A percentile compares a stretch with the other conserved stretches of the same genome.
Evolutionary conservation across 176 grass and related monocot species (phyloP).

Genomic region (Oryza punctata): DNA sequence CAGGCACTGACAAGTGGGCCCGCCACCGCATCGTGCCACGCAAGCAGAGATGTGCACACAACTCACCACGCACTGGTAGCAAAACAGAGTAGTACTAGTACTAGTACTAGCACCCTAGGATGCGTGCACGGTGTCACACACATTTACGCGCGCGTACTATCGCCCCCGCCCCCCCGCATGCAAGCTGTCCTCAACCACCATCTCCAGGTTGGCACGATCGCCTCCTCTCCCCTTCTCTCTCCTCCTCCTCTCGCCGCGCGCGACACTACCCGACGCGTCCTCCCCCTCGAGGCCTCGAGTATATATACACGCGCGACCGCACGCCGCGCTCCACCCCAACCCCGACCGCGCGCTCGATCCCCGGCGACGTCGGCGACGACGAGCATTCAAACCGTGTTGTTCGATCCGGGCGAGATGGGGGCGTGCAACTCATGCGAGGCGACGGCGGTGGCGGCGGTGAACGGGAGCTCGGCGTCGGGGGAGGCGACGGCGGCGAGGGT

Average conservation of each 20-base stretch:
- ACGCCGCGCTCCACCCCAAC: slow-evolving; percentile 7
- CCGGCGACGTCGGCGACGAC: neutral
- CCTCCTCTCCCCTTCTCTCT: neutral
- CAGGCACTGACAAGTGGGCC: neutral
- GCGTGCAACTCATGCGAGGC: slow-evolving; percentile 83
- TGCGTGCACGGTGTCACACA: neutral
- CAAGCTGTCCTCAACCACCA: slow-evolving; percentile 88
- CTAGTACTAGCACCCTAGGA: neutral
- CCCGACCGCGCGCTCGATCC: neutral
- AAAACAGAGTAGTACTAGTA: neutral
- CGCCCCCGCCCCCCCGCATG: too few relatives aligned
- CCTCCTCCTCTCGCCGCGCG: too few relatives aligned
- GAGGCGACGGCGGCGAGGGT: slow-evolving; percentile 60
- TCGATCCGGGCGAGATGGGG: slow-evolving; percentile 44
- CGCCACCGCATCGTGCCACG: neutral
- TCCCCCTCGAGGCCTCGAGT: slow-evolving; percentile 20
- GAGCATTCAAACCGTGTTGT: too few relatives aligned
- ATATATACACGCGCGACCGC: slow-evolving; percentile 29
- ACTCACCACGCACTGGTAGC: neutral
- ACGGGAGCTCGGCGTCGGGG: neutral
- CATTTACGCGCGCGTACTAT: slow-evolving; percentile 42
- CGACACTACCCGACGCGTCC: slow-evolving; percentile 44
- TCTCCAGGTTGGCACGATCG: slow-evolving; percentile 72
- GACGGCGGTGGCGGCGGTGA: slow-evolving; percentile 53
- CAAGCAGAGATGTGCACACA: neutral